Conservation (phyloP, 257 asterid species). For the Solanum rostratum region DNA sequence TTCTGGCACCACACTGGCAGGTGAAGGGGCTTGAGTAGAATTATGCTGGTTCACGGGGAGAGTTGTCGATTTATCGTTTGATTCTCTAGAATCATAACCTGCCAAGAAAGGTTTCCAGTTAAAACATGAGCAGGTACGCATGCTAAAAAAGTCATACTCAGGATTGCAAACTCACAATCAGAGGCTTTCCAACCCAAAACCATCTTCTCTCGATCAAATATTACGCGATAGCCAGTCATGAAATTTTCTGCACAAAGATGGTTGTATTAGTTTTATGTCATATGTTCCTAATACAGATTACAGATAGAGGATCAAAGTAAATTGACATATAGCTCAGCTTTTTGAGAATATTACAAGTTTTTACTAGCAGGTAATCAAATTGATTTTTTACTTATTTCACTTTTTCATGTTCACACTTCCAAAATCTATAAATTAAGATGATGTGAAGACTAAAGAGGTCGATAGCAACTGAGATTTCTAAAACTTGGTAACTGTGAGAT, state of each 20-base stretch:
- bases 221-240: slow-evolving; percentile 75
- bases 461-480: neutral
- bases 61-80: slow-evolving; percentile 28
- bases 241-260: slow-evolving; percentile 57
- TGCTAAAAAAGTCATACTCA: neutral
- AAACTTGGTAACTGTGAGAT: neutral
- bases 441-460: neutral
- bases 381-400: neutral
- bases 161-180: slow-evolving; percentile 45
- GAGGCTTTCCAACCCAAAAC: slow-evolving; percentile 81
- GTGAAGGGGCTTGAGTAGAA: slow-evolving; percentile 49
- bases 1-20: slow-evolving; percentile 51
- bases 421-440: neutral
- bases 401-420: neutral
- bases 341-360: neutral
- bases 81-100: slow-evolving; percentile 25
- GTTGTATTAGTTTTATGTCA: neutral
- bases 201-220: slow-evolving; percentile 86
- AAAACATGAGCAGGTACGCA: neutral
- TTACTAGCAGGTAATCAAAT: neutral
- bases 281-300: neutral
- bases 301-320: neutral
- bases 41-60: slow-evolving; percentile 36
- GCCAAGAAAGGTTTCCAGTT: neutral
- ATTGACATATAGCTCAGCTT: neutral